Conservation (phyloP, 2,329 filamentous ascomycete genomes). For the Sarocladium oryzae region DNA sequence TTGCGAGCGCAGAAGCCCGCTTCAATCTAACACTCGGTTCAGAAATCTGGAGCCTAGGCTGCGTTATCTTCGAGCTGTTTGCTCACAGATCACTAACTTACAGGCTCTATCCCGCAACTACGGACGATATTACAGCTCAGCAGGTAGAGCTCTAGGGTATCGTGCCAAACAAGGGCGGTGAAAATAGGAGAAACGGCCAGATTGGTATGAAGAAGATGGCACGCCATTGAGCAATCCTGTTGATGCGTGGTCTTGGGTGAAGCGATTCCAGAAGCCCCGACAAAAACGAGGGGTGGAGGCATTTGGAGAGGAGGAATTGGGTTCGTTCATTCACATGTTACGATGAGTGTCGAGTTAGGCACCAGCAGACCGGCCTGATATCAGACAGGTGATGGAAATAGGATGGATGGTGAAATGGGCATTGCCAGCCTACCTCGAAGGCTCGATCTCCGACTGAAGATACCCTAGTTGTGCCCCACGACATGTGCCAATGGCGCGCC, state of each 20-base stretch:
- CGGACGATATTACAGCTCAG: conserved; percentile 13
- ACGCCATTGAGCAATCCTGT: conserved; percentile 10
- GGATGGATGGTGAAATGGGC: conserved; percentile 15
- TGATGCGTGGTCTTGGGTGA: conserved; percentile 15
- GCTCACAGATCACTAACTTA: conserved; percentile 15
- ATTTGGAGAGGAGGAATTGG: conserved; percentile 12
- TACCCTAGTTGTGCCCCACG: no score
- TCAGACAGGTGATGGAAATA: conserved; percentile 10
- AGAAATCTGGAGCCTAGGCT: conserved; percentile 34
- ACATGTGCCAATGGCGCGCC: no score
- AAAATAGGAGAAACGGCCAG: conserved; percentile 13
- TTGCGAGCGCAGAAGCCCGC: no score
- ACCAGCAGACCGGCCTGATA: conserved; percentile 13
- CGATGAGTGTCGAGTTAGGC: conserved; percentile 17
- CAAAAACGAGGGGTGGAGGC: conserved; percentile 9
- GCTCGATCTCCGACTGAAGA: no score
- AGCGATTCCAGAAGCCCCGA: conserved; percentile 14
- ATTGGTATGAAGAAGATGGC: conserved; percentile 13
- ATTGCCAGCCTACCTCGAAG: conserved; percentile 14
- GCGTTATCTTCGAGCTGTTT: conserved; percentile 28
- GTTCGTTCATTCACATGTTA: conserved; percentile 15
- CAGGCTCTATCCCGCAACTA: background rate
- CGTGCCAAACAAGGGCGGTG: conserved; percentile 14
- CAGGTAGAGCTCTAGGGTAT: conserved; percentile 15
- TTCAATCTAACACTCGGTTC: conserved; percentile 26